A percentile compares a stretch with the other conserved stretches of the same genome.
phyloP scores from a whole-genome alignment of 108 stramenopile species.

The Pseudonitzschia pungens region DNA sequence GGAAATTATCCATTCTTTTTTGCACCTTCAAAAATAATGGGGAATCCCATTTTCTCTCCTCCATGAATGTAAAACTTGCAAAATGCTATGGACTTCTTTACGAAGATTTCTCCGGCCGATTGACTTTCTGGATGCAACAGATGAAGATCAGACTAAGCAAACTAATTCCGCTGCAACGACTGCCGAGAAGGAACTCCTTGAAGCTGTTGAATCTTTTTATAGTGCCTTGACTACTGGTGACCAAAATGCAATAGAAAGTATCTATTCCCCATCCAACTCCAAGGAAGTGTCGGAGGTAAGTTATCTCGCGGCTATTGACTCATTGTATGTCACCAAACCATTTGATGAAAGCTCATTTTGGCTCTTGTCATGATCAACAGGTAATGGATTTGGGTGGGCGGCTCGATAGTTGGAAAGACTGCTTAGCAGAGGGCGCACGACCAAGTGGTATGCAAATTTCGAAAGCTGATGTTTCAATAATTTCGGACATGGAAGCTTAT shows the following conservation, averaged over 20 bases:
- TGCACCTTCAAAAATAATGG: no score
- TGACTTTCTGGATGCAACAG: constrained; percentile 50
- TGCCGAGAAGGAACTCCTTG: constrained; percentile 21
- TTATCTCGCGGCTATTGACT: neutral
- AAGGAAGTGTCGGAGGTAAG: constrained; percentile 57
- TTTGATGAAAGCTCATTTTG: neutral
- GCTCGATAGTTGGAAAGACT: constrained; percentile 66
- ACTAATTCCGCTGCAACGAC: neutral
- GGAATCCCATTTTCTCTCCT: no score
- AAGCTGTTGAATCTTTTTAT: constrained; percentile 55
- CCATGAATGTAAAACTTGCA: no score
- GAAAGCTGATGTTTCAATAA: constrained; percentile 51
- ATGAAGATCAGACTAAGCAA: constrained; percentile 16
- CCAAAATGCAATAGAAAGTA: constrained; percentile 25
- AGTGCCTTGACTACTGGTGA: constrained; percentile 53
- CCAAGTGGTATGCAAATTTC: constrained; percentile 70
- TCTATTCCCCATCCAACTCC: constrained; percentile 18
- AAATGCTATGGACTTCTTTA: no score
- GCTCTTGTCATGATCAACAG: neutral
- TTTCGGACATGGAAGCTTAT: constrained; percentile 61
- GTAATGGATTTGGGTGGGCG: constrained; percentile 66
- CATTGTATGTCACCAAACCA: neutral
- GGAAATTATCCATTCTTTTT: no score
- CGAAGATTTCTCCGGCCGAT: constrained; percentile 55
- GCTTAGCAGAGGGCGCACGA: constrained; percentile 66